Percentiles rank a stretch among this genome's conserved stretches.
Conservation (phyloP, 164 flowering plant species). For the Santalum album region DNA sequence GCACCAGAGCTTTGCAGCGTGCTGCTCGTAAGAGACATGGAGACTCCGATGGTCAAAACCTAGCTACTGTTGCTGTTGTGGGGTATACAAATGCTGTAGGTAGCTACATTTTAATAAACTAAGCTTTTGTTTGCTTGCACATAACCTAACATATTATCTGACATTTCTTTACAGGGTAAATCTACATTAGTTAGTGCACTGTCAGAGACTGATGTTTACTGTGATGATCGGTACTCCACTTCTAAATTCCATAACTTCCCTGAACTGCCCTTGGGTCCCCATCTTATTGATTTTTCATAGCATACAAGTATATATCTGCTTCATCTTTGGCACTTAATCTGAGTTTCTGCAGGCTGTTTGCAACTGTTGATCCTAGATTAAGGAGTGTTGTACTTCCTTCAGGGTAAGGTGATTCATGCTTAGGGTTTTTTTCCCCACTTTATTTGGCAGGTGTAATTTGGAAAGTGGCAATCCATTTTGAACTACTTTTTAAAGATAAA, state of each 20-base stretch:
- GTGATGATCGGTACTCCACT: constrained; percentile 63
- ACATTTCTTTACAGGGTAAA: constrained; percentile 56
- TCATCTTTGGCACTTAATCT: too few species aligned
- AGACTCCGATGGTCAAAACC: constrained; percentile 45
- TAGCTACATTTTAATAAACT: constrained; percentile 6
- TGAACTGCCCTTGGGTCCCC: too few species aligned
- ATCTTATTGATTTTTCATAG: background rate
- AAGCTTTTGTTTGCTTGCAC: constrained; percentile 1
- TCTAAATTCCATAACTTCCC: background rate
- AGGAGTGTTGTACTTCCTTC: constrained; percentile 87
- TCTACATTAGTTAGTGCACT: constrained; percentile 81
- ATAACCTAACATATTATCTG: background rate
- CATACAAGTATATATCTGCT: too few species aligned
- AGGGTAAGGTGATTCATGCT: constrained; percentile 42
- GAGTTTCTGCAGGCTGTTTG: constrained; percentile 67
- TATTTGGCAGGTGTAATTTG: background rate
- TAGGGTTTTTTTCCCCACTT: background rate
- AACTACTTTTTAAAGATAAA: background rate
- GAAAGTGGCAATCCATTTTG: background rate
- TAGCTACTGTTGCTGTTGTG: constrained; percentile 87
- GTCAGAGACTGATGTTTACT: constrained; percentile 59
- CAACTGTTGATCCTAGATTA: constrained; percentile 84
- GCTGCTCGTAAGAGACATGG: constrained; percentile 81
- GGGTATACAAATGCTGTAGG: constrained; percentile 99
- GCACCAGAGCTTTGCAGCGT: constrained; percentile 89